Evolutionary conservation across 306 rosid genomes (phyloP).

Genomic region (Purshia tridentata): DNA sequence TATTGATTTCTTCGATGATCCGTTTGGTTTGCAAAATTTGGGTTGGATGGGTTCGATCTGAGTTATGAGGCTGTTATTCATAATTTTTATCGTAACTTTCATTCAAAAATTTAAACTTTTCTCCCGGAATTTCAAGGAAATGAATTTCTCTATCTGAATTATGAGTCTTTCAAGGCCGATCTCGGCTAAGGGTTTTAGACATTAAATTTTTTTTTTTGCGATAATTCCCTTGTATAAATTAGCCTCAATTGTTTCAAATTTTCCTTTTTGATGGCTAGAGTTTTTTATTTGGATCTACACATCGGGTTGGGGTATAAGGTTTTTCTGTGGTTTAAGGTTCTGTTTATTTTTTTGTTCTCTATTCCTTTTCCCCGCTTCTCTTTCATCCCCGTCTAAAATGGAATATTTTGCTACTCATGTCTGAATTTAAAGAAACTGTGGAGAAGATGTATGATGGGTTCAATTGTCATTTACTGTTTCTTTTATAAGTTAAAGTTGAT

Average conservation of each 20-base stretch:
- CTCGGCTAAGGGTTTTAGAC: constrained; percentile 39
- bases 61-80: constrained; percentile 15
- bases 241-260: constrained; percentile 16
- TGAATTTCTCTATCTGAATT: constrained; percentile 16
- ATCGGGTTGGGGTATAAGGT: constrained; percentile 23
- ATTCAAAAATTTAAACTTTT: background rate
- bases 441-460: constrained; percentile 10
- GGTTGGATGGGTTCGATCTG: constrained; percentile 47
- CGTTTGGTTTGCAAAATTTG: constrained; percentile 21
- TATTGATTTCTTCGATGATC: constrained; percentile 12
- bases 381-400: constrained; percentile 4
- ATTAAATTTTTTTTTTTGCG: constrained; percentile 5
- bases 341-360: background rate
- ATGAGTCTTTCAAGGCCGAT: constrained; percentile 32
- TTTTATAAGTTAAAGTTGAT: constrained; percentile 3
- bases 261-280: constrained; percentile 15
- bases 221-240: background rate
- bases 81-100: constrained; percentile 1
- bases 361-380: constrained; percentile 14
- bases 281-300: constrained; percentile 20
- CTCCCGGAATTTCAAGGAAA: background rate
- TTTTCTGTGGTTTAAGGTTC: constrained; percentile 44
- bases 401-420: background rate
- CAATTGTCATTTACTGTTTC: constrained; percentile 4
- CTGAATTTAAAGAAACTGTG: constrained; percentile 13